phyloP scores from a whole-genome alignment of 257 asterid genomes.

The Ilex asprella region DNA sequence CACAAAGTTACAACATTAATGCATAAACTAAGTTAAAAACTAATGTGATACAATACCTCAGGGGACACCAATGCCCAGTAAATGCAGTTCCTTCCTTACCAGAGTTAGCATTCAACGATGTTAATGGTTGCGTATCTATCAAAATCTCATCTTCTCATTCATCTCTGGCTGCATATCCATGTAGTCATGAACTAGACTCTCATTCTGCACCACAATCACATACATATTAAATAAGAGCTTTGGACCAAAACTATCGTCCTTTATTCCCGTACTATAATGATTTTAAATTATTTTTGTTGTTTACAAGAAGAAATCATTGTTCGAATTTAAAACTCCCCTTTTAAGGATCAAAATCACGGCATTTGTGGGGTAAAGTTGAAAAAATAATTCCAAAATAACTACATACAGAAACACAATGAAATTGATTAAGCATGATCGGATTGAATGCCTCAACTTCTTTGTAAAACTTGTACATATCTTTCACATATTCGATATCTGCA shows the following conservation, averaged over 20 bases:
- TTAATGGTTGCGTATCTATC: conserved; percentile 69
- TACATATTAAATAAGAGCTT: background rate
- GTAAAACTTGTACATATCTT: conserved; percentile 76
- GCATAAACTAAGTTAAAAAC: no score
- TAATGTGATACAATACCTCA: conserved; percentile 30
- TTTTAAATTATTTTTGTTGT: no score
- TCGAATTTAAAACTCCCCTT: no score
- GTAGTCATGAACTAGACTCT: conserved; percentile 54
- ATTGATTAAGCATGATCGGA: no score
- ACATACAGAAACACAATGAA: background rate
- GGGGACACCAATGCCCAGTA: conserved; percentile 74
- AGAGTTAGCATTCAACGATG: conserved; percentile 63
- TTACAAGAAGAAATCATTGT: no score
- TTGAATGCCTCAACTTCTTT: conserved; percentile 62
- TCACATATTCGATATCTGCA: conserved; percentile 63
- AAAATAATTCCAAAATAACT: background rate
- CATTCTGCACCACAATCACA: conserved; percentile 40
- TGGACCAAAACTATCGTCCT: no score
- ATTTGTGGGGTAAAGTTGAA: no score
- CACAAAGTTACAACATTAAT: no score
- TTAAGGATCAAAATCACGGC: no score
- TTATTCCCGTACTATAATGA: no score
- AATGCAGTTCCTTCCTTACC: conserved; percentile 60
- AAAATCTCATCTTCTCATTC: conserved; percentile 70
- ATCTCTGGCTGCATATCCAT: conserved; percentile 78